Conservation (phyloP, 352 stramenopile genomes). For the Phytopythium boreale region DNA sequence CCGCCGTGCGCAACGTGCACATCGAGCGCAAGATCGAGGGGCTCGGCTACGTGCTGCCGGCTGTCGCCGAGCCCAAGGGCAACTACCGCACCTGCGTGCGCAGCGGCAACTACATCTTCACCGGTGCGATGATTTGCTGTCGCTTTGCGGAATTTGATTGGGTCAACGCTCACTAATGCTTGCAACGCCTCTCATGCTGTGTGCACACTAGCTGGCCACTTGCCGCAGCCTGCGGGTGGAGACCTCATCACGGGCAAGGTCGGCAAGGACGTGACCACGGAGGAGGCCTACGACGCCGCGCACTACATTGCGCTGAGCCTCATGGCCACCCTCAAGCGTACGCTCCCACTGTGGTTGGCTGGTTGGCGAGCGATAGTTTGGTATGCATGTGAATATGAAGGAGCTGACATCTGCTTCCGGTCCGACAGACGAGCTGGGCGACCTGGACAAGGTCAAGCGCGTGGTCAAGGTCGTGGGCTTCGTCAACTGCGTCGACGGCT, state of each 20-base stretch:
- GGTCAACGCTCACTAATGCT: not conserved
- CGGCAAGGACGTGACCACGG: constrained; percentile 82
- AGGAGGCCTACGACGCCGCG: constrained; percentile 91
- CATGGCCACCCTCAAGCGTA: constrained; percentile 89
- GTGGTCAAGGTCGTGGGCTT: constrained; percentile 97
- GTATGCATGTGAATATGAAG: not conserved
- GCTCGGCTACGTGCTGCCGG: constrained; percentile 81
- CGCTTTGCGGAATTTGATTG: not conserved
- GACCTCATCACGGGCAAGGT: constrained; percentile 88
- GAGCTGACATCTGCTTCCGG: constrained; percentile 9
- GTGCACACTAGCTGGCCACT: constrained; percentile 53
- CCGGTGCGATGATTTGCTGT: constrained; percentile 26
- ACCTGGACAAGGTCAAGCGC: constrained; percentile 92
- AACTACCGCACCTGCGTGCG: constrained; percentile 88
- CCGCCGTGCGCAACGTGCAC: constrained; percentile 60
- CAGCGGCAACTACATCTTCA: constrained; percentile 82
- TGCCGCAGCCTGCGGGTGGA: constrained; percentile 67
- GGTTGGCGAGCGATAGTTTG: not conserved
- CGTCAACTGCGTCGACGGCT: constrained; percentile 94
- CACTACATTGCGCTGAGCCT: constrained; percentile 89
- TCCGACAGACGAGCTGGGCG: constrained; percentile 69
- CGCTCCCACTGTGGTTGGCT: constrained; percentile 10
- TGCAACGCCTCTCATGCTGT: not conserved
- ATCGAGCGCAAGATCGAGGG: constrained; percentile 82
- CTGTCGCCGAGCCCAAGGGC: constrained; percentile 84